These are phyloP conservation scores for Talaromyces albobiverticillius DNA, from an alignment of 2,329 filamentous ascomycete species.

Conservation along the genomic window DNA sequence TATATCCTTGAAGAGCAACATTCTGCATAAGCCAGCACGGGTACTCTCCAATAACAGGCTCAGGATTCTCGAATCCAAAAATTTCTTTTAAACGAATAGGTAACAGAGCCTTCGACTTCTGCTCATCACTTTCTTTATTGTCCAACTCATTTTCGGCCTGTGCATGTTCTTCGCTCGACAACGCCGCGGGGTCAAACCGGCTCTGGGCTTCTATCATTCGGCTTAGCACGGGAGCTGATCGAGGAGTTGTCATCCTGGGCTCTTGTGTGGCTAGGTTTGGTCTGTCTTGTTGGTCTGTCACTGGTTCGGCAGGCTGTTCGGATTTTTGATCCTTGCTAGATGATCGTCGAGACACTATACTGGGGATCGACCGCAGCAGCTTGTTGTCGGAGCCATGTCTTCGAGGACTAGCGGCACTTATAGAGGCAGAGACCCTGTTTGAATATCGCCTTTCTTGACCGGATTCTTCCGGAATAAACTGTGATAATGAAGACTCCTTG, in stretches of 20 bases:
- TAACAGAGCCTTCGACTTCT: conserved; percentile 54
- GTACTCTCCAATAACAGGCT: conserved; percentile 87
- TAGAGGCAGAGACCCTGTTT: conserved; percentile 24
- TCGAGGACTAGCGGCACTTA: conserved; percentile 49
- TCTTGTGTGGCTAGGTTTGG: conserved; percentile 21
- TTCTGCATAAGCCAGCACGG: conserved; percentile 91
- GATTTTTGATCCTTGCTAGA: conserved; percentile 23
- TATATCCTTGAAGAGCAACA: conserved; percentile 86
- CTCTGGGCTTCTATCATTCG: conserved; percentile 72
- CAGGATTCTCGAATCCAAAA: conserved; percentile 75
- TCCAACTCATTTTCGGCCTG: conserved; percentile 8
- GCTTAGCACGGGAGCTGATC: conserved; percentile 70
- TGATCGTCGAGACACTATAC: conserved; percentile 43
- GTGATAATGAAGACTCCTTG: conserved; percentile 2
- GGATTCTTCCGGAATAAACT: conserved; percentile 9
- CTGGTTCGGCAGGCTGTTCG: conserved; percentile 18
- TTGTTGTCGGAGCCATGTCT: conserved; percentile 64
- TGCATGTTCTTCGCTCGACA: conserved; percentile 48
- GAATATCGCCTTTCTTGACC: conserved; percentile 8
- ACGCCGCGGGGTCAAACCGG: conserved; percentile 46
- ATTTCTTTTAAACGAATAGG: conserved; percentile 75
- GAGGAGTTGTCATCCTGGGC: conserved; percentile 38
- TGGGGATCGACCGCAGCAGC: conserved; percentile 58
- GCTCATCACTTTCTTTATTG: conserved; percentile 43
- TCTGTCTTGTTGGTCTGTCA: conserved; percentile 17